phyloP scores from a whole-genome alignment of 2,329 filamentous ascomycete species.

The Tolypocladium pustulatum region DNA sequence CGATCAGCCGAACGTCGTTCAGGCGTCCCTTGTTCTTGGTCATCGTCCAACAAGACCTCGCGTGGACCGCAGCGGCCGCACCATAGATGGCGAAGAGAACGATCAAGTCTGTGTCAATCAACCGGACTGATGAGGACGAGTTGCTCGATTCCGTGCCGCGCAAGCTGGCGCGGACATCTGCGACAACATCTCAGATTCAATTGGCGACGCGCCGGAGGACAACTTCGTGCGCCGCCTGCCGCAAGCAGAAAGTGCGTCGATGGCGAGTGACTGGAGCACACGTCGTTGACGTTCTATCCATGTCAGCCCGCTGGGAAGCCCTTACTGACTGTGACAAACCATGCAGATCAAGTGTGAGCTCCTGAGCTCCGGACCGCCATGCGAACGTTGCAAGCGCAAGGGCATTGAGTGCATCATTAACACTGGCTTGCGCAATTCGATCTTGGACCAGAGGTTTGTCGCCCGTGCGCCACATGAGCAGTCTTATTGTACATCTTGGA shows the following conservation, averaged over 20 bases:
- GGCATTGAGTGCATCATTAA: constrained; percentile 4
- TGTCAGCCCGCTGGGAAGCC: neutral
- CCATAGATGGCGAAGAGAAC: neutral
- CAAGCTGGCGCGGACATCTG: neutral
- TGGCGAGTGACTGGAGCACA: no score
- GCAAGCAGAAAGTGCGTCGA: neutral
- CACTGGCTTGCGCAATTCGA: constrained; percentile 1
- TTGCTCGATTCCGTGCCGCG: neutral
- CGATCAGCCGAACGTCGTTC: no score
- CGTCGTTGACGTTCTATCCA: no score
- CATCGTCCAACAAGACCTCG: neutral
- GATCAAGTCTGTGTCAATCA: neutral
- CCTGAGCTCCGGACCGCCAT: constrained; percentile 1
- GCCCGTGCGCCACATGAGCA: neutral
- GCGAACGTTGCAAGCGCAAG: constrained; percentile 2
- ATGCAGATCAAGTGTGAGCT: constrained; percentile 4
- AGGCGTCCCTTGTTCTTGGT: neutral
- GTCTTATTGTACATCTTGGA: no score
- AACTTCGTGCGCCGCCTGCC: neutral
- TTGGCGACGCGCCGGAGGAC: neutral
- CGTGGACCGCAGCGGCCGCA: neutral
- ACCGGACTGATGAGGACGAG: neutral
- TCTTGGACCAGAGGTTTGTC: constrained; percentile 2
- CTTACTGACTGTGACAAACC: neutral
- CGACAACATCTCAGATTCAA: neutral